phyloP scores from a whole-genome alignment of 306 rosid species.

The Rosa multiflora region DNA sequence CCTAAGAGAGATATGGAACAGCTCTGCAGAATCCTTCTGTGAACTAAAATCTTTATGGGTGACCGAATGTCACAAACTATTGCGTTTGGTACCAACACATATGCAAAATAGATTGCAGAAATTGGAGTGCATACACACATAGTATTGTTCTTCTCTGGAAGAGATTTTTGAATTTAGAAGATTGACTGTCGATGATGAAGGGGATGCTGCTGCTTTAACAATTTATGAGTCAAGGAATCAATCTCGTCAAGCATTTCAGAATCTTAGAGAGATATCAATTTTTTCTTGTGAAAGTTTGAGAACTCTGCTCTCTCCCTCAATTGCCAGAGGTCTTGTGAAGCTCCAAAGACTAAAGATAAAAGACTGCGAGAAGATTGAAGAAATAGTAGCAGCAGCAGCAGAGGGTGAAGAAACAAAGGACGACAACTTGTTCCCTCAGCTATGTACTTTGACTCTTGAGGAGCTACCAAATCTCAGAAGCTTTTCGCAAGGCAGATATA shows the following conservation, averaged over 20 bases:
- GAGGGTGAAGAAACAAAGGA: background rate
- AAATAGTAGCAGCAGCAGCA: background rate
- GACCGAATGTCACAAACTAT: background rate
- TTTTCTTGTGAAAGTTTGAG: background rate
- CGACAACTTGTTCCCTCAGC: background rate
- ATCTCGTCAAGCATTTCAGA: background rate
- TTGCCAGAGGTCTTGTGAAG: background rate
- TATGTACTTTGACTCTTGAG: background rate
- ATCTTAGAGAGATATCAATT: background rate
- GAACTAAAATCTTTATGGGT: too few relatives aligned
- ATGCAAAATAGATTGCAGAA: slow-evolving; percentile 14
- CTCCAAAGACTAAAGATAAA: background rate
- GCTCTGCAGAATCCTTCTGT: too few relatives aligned
- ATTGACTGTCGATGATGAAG: background rate
- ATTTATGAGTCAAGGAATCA: background rate
- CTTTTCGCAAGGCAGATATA: background rate
- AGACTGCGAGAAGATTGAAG: background rate
- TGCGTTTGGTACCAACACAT: background rate
- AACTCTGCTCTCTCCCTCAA: background rate
- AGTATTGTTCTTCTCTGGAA: background rate
- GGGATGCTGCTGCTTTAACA: background rate
- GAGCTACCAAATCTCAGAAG: background rate
- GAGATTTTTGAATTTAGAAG: background rate
- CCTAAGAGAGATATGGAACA: background rate
- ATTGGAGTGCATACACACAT: background rate